Evolutionary conservation across 2,329 filamentous ascomycete species (phyloP).

Genomic region (Fusarium brevicatenulatum): DNA sequence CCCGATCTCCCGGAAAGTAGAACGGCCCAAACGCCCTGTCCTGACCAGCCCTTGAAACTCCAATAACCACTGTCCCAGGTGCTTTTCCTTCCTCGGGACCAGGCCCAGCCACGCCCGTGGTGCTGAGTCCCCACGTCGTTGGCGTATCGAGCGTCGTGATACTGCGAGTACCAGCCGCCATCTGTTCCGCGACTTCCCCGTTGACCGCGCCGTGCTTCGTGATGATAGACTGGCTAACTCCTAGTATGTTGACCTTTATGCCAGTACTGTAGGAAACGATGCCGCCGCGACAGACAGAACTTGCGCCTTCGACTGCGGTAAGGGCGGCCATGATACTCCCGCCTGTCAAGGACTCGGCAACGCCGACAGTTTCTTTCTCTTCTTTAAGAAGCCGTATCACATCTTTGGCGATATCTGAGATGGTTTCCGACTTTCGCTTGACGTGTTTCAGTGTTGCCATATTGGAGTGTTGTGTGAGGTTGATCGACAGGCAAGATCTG

Average conservation of each 20-base stretch:
- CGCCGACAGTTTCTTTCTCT: slow-evolving; percentile 41
- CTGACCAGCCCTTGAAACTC: slow-evolving; percentile 6
- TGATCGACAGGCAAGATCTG: not conserved
- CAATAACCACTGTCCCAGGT: slow-evolving; percentile 30
- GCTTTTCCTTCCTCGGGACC: slow-evolving; percentile 27
- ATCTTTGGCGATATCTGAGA: slow-evolving; percentile 29
- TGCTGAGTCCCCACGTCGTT: slow-evolving; percentile 37
- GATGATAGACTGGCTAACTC: slow-evolving; percentile 25
- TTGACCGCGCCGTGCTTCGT: slow-evolving; percentile 21
- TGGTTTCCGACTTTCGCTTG: slow-evolving; percentile 15
- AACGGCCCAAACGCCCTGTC: slow-evolving; percentile 21
- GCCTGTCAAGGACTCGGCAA: slow-evolving; percentile 49
- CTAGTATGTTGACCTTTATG: slow-evolving; percentile 45
- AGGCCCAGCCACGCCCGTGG: slow-evolving; percentile 25
- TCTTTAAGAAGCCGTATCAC: slow-evolving; percentile 25
- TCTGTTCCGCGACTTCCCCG: slow-evolving; percentile 35
- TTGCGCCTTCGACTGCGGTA: slow-evolving; percentile 46
- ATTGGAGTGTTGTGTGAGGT: not conserved
- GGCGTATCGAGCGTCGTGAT: slow-evolving; percentile 21
- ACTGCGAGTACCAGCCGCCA: slow-evolving; percentile 25
- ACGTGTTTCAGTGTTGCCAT: slow-evolving; percentile 8
- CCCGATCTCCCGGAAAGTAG: slow-evolving; percentile 21
- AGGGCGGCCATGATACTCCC: slow-evolving; percentile 47
- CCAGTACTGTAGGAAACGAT: slow-evolving; percentile 48
- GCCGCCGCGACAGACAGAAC: slow-evolving; percentile 48